Base-by-base conservation (phyloP, 176 grass and related monocot species). In the Cymbopogon citratus region DNA sequence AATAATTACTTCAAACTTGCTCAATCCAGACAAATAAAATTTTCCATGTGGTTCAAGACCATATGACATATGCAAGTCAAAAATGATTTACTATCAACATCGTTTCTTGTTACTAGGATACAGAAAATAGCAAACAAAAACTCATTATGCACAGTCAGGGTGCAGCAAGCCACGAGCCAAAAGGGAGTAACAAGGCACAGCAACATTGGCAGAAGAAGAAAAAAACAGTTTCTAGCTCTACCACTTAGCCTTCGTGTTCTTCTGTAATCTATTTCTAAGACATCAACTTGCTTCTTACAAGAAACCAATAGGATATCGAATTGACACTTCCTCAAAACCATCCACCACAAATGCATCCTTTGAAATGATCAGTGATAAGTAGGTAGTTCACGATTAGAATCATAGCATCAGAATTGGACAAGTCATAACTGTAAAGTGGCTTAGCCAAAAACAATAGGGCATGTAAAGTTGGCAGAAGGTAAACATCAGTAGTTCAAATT, bases 71-170 rank as follows among this genome's bases (percentile, higher is more conserved):
- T 69, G 52, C 3, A 71, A 73, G 35, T 34, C 13, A 65, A 49
- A 71, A 44, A 78, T 21, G 23, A 23, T 66, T 75, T 65, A 63
- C 43, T 66, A 78, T 77, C 45, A 59, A 83, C 43, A 43, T 56
- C 71, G 78, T 41, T 34, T 24, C 71, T 67, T 59, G 45, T 65
- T 76, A 79, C 8, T 8, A 71, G 36, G 56, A 69, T 46, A 65
- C 43, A 40, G 5, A 13, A 65, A 71, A 44, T 44, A 64, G 43
- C 3, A 48, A 56, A 71, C 41, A 49, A 89, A 63, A 81, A 28
- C 64, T 21, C 40, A 38, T 44, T 66, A 49, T 71, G 2, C 51
- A 12, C 4, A 45, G 6, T 43, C 44, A 41, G 9, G 38, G 74
- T 69, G 34, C 16, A 71, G 36, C 9, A 66, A 44, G 73, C 33